phyloP scores from a whole-genome alignment of 164 flowering plant species.

The Sedum album region DNA sequence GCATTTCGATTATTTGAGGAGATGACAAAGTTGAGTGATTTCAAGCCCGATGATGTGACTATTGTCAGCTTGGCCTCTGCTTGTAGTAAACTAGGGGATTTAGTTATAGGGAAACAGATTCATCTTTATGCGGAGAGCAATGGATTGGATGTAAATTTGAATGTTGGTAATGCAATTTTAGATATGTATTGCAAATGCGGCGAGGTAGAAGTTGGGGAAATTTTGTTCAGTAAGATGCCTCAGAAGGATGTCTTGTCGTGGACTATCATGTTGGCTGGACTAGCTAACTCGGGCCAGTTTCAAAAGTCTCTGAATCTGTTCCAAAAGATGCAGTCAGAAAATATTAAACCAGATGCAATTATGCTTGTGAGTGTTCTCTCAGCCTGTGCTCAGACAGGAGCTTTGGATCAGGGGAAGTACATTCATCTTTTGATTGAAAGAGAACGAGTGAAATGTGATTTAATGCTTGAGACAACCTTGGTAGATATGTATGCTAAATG shows the following conservation, averaged over 20 bases:
- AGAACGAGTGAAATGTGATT: slow-evolving; percentile 17
- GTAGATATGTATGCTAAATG: slow-evolving; percentile 18
- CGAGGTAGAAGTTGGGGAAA: slow-evolving; percentile 17
- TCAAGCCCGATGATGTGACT: slow-evolving; percentile 26
- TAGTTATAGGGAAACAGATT: slow-evolving; percentile 23
- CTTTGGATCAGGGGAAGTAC: slow-evolving; percentile 27
- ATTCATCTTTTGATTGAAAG: slow-evolving; percentile 20
- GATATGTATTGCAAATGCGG: slow-evolving; percentile 37
- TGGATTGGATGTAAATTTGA: slow-evolving; percentile 18
- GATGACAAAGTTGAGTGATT: slow-evolving; percentile 3
- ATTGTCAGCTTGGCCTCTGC: slow-evolving; percentile 26
- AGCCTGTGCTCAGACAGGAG: slow-evolving; percentile 29
- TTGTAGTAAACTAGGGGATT: slow-evolving; percentile 19
- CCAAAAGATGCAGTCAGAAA: slow-evolving; percentile 18
- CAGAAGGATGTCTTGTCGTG: slow-evolving; percentile 25
- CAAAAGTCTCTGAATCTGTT: slow-evolving; percentile 22
- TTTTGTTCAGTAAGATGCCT: slow-evolving; percentile 18
- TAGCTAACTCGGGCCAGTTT: slow-evolving; percentile 18
- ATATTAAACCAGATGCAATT: slow-evolving; percentile 21
- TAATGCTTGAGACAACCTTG: slow-evolving; percentile 30
- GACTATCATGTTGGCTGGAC: slow-evolving; percentile 28
- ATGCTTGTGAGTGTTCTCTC: slow-evolving; percentile 25
- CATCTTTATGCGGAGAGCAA: slow-evolving; percentile 20
- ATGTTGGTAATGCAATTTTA: slow-evolving; percentile 28
- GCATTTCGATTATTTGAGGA: slow-evolving; percentile 12